These are phyloP conservation scores for Manihot esculenta DNA, from an alignment of 441 rosid genomes.

Conservation along the genomic window DNA sequence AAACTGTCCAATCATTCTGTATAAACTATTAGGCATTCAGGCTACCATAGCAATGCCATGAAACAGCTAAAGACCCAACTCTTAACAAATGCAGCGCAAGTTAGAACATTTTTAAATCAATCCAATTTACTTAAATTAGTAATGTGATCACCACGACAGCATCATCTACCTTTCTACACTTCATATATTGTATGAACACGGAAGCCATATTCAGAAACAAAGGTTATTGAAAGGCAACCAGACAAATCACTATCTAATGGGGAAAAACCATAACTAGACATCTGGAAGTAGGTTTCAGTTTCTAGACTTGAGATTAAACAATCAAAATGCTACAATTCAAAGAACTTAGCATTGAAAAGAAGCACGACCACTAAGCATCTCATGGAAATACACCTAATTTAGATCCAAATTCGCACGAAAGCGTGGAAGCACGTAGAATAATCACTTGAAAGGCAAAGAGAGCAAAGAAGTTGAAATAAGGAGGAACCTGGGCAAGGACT, in stretches of 20 bases:
- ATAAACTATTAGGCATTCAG: constrained; percentile 1
- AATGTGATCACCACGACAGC: background rate
- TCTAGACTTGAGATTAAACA: background rate
- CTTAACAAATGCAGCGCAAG: background rate
- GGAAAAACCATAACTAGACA: background rate
- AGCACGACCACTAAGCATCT: background rate
- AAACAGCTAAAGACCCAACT: background rate
- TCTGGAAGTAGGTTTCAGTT: background rate
- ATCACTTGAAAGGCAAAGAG: background rate
- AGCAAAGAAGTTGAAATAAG: constrained; percentile 2
- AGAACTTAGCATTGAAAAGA: background rate
- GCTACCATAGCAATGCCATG: background rate
- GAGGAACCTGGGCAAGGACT: constrained; percentile 83
- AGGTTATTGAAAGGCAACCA: background rate
- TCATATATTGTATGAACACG: background rate
- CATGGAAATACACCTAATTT: background rate
- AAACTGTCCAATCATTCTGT: background rate
- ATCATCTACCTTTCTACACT: background rate
- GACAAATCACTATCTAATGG: background rate
- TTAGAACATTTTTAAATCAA: background rate
- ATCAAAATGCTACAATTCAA: background rate
- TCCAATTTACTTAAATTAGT: background rate
- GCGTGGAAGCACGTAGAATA: background rate
- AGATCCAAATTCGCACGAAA: background rate
- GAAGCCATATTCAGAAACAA: constrained; percentile 2